Evolutionary conservation across 2,329 filamentous ascomycete genomes (phyloP), one percentile per base, ranked within the genome.

Genomic region (Lachnellula cervina): DNA sequence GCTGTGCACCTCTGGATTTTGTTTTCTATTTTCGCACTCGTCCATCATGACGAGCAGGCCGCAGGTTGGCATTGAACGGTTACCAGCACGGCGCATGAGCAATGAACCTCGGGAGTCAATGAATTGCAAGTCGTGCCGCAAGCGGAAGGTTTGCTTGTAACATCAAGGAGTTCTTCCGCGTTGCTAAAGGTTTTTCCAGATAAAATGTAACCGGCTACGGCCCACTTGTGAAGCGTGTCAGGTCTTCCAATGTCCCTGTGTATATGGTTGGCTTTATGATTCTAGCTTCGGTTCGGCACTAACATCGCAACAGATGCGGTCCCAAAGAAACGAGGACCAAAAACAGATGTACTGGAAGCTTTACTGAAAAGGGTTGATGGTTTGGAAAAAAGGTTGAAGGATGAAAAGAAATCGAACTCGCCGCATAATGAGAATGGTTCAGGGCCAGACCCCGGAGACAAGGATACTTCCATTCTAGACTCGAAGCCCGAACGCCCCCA

Each of bases 71-170:
- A 69, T 70, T 49, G 68, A 70, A 62, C 61, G 68, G 58, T 63
- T 70, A 35, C 68, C 68, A 49, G 62, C 62, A 55, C 64, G 68
- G 48, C 66, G 67, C 51, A 66, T 69, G 66, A 69, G 66, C 62
- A 68, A 69, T 62, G 70, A 94, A 71, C 89, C 88, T 42, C 84
- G 88, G 66, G 90, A 95, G 77, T 89, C 88, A 35, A 96, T 96
- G 90, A 96, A 96, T 72, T 96, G 90, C 83, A 95, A 96, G 73
- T 94, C 89, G 55, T 96, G 90, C 77, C 83, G 90, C 64, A 95
- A 95, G 74, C 81, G 90, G 75, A 96, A 96, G 86, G 90, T 93
- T 73, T 48, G 76, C 58, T 25, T 1, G 35, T 17, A n/a, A 16
- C n/a, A 8, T 48, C 17, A 57, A 51, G 51, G 16, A 66, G 52